phyloP scores from a whole-genome alignment of 164 flowering plant species.

The Nelumbo lutea region DNA sequence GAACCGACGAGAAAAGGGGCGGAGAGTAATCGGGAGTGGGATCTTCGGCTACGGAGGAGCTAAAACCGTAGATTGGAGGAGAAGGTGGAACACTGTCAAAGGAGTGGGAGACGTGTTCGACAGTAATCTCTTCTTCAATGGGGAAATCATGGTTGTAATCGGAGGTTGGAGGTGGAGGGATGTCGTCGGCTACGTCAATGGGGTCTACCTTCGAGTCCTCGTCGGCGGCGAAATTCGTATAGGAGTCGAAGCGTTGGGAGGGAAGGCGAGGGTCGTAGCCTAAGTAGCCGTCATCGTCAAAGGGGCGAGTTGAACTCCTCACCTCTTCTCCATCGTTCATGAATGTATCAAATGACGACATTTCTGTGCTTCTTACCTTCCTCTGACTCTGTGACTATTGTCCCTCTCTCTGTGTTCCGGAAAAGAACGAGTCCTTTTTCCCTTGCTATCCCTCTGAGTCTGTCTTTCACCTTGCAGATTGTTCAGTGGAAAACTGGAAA shows the following conservation, averaged over 20 bases:
- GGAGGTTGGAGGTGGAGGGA: constrained; percentile 12
- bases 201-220: constrained; percentile 16
- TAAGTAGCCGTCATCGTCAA: constrained; percentile 45
- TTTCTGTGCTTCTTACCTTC: constrained; percentile 4
- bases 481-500: neutral
- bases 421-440: neutral
- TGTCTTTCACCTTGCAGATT: neutral
- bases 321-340: constrained; percentile 46
- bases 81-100: constrained; percentile 18
- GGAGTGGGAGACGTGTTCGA: constrained; percentile 32
- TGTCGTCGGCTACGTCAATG: constrained; percentile 6
- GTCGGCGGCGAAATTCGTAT: constrained; percentile 24
- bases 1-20: constrained; percentile 28
- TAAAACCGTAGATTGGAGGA: constrained; percentile 52
- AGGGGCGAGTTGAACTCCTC: constrained; percentile 21
- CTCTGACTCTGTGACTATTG: constrained; percentile 17
- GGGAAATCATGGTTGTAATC: constrained; percentile 18
- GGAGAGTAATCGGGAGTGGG: constrained; percentile 27
- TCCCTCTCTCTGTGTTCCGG: constrained; percentile 9
- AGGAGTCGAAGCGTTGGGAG: constrained; percentile 38
- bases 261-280: constrained; percentile 37
- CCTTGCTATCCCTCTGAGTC: constrained; percentile 11
- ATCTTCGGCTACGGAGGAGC: constrained; percentile 15
- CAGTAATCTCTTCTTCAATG: constrained; percentile 43
- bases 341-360: constrained; percentile 51